Conservation (phyloP, 208 protist species). For the Vickermania ingenoplastis region DNA sequence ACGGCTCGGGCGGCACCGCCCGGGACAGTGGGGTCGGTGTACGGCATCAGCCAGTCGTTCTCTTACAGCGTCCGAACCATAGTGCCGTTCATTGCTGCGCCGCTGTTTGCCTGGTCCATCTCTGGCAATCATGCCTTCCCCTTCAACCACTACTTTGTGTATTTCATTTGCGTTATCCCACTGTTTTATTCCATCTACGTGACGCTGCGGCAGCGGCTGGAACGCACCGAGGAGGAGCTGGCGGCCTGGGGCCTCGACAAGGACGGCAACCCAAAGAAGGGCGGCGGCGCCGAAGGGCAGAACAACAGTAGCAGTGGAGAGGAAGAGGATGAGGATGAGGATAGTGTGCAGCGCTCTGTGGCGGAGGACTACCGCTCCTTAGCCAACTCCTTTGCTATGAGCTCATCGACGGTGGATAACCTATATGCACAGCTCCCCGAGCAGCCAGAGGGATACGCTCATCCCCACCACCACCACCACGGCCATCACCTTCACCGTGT, state of each 20-base stretch:
- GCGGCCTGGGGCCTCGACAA: not conserved
- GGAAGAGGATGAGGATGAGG: not conserved
- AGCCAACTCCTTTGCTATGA: conserved; percentile 23
- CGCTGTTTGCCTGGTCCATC: conserved; percentile 50
- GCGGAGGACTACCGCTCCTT: conserved; percentile 12
- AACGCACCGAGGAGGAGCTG: conserved; percentile 4
- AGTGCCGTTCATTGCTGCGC: conserved; percentile 22
- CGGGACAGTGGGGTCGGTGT: conserved; percentile 30
- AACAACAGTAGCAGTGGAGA: not conserved
- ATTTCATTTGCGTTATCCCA: conserved; percentile 16
- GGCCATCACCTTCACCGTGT: too few relatives aligned
- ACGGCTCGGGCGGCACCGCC: conserved; percentile 30
- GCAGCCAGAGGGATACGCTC: conserved; percentile 6
- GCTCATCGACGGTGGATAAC: conserved; percentile 15
- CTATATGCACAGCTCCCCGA: conserved; percentile 8
- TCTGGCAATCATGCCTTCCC: conserved; percentile 17
- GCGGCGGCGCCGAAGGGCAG: not conserved
- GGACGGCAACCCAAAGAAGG: not conserved
- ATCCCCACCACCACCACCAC: too few relatives aligned
- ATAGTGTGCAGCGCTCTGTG: not conserved
- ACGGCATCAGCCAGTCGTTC: conserved; percentile 59
- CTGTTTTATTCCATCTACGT: conserved; percentile 8
- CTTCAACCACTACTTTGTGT: conserved; percentile 47
- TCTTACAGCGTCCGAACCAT: conserved; percentile 27
- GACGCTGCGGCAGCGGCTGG: conserved; percentile 8